phyloP scores from a whole-genome alignment of 345 rosid species.

The Citropsis articulata region DNA sequence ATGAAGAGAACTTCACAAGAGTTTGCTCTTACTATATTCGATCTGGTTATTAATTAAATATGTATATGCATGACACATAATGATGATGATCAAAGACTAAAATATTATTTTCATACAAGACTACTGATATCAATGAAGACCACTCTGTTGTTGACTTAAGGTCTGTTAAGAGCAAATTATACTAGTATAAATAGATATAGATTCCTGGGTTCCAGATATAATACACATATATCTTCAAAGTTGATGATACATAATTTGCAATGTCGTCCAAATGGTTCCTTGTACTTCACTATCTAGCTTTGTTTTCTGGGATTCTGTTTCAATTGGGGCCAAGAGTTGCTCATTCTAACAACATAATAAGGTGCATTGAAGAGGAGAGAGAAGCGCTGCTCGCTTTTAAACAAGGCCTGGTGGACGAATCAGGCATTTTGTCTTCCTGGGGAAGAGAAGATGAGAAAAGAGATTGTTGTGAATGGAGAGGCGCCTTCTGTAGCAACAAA shows the following conservation, averaged over 20 bases:
- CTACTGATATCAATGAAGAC: too few species aligned
- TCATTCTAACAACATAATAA: not conserved
- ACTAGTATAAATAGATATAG: not conserved
- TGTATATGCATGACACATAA: too few species aligned
- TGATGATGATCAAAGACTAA: too few species aligned
- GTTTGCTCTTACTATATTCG: too few species aligned
- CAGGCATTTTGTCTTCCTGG: not conserved
- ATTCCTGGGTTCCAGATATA: not conserved
- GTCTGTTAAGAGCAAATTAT: too few species aligned
- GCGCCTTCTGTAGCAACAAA: conserved; percentile 14
- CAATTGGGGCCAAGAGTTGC: not conserved
- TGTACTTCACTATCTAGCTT: not conserved
- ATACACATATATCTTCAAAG: not conserved
- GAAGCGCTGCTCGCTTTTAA: not conserved
- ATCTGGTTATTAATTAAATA: too few species aligned
- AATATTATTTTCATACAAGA: too few species aligned
- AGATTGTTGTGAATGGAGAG: conserved; percentile 24
- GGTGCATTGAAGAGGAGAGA: not conserved
- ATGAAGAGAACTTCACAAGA: too few species aligned
- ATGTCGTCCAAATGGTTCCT: not conserved
- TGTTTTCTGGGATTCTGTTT: not conserved
- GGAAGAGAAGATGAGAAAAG: not conserved
- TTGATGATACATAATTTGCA: too few species aligned
- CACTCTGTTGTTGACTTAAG: too few species aligned
- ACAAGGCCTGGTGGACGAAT: not conserved